Percentiles rank a stretch among this genome's conserved stretches.
phyloP scores from a whole-genome alignment of 306 rosid species.

The Inga leiocalycina region DNA sequence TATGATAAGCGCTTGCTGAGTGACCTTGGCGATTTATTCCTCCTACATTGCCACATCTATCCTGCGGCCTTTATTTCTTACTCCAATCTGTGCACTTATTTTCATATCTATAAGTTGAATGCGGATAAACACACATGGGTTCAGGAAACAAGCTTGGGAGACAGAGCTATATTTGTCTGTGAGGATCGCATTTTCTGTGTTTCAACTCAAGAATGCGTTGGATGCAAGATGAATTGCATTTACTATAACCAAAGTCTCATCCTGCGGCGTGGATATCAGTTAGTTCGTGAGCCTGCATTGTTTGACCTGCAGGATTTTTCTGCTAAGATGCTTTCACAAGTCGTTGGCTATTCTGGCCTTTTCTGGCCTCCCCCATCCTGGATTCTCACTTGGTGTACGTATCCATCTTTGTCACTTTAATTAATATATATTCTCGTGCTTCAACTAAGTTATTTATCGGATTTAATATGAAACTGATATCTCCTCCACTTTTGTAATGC shows the following conservation, averaged over 20 bases:
- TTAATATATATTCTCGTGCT: too few relatives aligned
- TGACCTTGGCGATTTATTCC: neutral
- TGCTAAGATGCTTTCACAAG: too few relatives aligned
- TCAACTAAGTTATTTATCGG: too few relatives aligned
- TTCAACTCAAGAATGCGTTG: neutral
- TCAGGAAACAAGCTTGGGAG: neutral
- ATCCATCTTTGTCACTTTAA: too few relatives aligned
- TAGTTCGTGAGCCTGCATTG: too few relatives aligned
- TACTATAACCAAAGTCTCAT: neutral
- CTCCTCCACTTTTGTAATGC: too few relatives aligned
- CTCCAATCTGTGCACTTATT: neutral
- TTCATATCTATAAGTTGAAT: conserved; percentile 1
- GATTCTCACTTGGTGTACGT: too few relatives aligned
- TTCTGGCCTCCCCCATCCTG: too few relatives aligned
- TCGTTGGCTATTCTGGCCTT: too few relatives aligned
- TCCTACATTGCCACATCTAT: neutral
- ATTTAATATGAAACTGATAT: too few relatives aligned
- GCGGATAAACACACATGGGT: neutral
- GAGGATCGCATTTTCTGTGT: neutral
- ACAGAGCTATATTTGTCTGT: neutral
- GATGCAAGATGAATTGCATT: neutral
- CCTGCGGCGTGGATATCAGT: too few relatives aligned
- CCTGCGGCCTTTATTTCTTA: neutral
- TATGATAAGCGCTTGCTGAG: neutral
- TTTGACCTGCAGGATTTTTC: too few relatives aligned